These are phyloP conservation scores for Solanum sitiens DNA, from an alignment of 257 asterid species.

Conservation along the genomic window DNA sequence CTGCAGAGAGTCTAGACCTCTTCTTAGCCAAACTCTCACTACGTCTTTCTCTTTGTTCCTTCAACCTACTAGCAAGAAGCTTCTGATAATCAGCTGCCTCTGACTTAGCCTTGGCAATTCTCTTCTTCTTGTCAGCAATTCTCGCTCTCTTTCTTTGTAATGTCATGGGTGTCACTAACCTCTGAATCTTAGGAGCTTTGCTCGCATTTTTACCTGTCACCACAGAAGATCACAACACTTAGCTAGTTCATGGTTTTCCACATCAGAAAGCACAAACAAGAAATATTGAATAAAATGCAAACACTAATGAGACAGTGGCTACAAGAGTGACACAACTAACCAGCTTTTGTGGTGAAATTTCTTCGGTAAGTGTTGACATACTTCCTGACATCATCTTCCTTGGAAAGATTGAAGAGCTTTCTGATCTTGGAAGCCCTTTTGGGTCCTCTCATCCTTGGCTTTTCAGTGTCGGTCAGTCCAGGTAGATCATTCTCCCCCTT, in stretches of 20 bases:
- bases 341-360: background rate
- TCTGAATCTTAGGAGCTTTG: slow-evolving; percentile 2
- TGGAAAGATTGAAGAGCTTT: slow-evolving; percentile 1
- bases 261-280: background rate
- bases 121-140: background rate
- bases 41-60: slow-evolving; percentile 1
- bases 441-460: slow-evolving; percentile 5
- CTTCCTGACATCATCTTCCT: slow-evolving; percentile 5
- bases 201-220: background rate
- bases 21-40: slow-evolving; percentile 3
- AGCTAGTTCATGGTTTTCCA: background rate
- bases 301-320: background rate
- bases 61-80: slow-evolving; percentile 4
- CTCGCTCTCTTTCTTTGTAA: slow-evolving; percentile 2
- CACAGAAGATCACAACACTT: background rate
- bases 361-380: background rate
- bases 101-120: background rate
- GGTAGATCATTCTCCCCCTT: slow-evolving; percentile 1
- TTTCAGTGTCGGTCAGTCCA: slow-evolving; percentile 3
- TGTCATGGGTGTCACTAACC: background rate
- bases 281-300: background rate
- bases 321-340: background rate
- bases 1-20: slow-evolving; percentile 1
- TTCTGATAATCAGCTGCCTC: slow-evolving; percentile 1
- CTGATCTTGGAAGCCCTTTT: slow-evolving; percentile 2